Base-by-base conservation (phyloP, 2,329 filamentous ascomycete genomes). In the Xylaria arbuscula region DNA sequence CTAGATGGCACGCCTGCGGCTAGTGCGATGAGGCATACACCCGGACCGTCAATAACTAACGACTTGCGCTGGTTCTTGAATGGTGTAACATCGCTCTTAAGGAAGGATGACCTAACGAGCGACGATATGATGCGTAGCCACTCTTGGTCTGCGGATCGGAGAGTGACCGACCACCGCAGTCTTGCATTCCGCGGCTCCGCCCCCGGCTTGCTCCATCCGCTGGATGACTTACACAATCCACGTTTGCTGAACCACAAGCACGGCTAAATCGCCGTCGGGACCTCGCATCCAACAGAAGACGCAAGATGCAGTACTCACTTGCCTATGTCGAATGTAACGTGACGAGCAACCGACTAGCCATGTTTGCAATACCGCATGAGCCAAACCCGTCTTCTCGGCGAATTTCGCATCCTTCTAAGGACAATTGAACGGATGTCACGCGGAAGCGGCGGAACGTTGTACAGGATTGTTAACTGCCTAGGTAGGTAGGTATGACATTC, bases 301-400 rank as follows among this genome's bases (percentile, higher is more conserved):
- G 62, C 62, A 64, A 70, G 68, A 70, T 70, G 51, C 54, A 53
- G 67, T 38, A 71, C 63, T 55, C 36, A 69, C 48, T 50, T 60
- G 19, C 28, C 24, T 40, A 32, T 45, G n/a, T 47, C 17, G 19
- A 65, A 54, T 58, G 47, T 40, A 54, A 58, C 45, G 36, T 62
- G 51, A 53, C 17, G 54, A 59, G 36, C 28, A 22, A 13, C 58
- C 34, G 19, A 56, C 19, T 7, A 28, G 53, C n/a, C 32, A 19
- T 62, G 22, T 42, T 45, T 42, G 22, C 53, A 17, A 54, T 47
- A 42, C 47, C 15, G 47, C 66, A 54, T 58, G 53, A 53, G 17
- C 66, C 45, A 56, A 61, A n/a, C 38, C 58, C 19, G 22, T 47
- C 56, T 53, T 10, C 56, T 38, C 19, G 9, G 19, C 47, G 11